Conservation (phyloP, 2,329 filamentous ascomycete genomes). For the Hymenoscyphus fructigenus region DNA sequence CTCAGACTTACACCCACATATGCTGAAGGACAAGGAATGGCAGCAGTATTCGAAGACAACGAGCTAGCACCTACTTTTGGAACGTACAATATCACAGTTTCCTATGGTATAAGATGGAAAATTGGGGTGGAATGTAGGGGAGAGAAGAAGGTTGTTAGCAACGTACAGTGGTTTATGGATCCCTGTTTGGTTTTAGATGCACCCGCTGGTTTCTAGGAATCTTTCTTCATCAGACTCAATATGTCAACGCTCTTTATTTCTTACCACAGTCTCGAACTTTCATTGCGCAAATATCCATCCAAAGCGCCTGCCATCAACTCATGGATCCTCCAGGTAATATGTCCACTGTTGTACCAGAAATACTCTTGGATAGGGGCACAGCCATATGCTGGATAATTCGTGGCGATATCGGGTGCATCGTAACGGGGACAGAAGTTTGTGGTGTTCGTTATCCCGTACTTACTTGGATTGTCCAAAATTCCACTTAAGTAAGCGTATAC, state of each 20-base stretch:
- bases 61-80: too few relatives aligned
- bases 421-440: slow-evolving; percentile 47
- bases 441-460: slow-evolving; percentile 46
- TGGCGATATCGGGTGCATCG: slow-evolving; percentile 46
- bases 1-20: too few relatives aligned
- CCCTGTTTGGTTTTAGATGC: neutral
- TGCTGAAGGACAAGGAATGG: too few relatives aligned
- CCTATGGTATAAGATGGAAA: too few relatives aligned
- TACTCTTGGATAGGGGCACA: slow-evolving; percentile 45
- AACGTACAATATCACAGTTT: too few relatives aligned
- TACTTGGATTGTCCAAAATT: slow-evolving; percentile 43
- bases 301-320: slow-evolving; percentile 38
- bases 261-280: neutral
- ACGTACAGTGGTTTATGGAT: too few relatives aligned
- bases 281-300: slow-evolving; percentile 21
- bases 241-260: neutral
- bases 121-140: too few relatives aligned
- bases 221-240: neutral
- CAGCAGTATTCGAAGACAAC: too few relatives aligned
- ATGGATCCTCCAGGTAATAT: slow-evolving; percentile 46
- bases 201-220: neutral
- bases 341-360: slow-evolving; percentile 50
- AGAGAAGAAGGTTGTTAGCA: too few relatives aligned
- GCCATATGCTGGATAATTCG: slow-evolving; percentile 45
- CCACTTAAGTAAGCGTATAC: slow-evolving; percentile 43